A percentile compares a stretch with the other conserved stretches of the same genome.
These are phyloP conservation scores for Mortierella sp. DNA, from an alignment of 371 early-diverging fungal species.

Conservation along the genomic window DNA sequence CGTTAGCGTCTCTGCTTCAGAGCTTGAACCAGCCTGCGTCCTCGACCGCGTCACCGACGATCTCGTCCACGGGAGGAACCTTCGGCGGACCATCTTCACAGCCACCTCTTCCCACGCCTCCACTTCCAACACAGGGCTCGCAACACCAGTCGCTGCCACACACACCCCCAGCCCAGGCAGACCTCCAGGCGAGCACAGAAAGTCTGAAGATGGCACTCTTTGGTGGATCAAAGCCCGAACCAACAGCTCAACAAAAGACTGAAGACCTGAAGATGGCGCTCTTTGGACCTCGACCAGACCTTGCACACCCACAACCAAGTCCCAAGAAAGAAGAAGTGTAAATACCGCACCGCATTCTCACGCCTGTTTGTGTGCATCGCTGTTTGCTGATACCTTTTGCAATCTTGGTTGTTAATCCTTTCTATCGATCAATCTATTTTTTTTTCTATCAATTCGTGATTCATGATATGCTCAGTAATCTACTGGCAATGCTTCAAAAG, in stretches of 20 bases:
- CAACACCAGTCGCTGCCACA: constrained; percentile 27
- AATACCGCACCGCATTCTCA: neutral
- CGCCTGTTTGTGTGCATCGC: too few relatives aligned
- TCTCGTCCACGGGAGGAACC: constrained; percentile 16
- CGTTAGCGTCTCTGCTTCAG: constrained; percentile 39
- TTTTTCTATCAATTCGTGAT: neutral
- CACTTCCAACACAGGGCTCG: constrained; percentile 1
- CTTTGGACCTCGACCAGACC: constrained; percentile 42
- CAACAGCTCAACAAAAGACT: constrained; percentile 40
- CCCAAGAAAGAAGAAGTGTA: constrained; percentile 51
- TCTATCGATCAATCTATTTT: neutral
- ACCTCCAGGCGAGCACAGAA: constrained; percentile 50
- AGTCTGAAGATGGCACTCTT: constrained; percentile 53
- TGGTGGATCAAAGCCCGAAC: constrained; percentile 42
- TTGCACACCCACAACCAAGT: constrained; percentile 34
- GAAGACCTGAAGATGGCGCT: constrained; percentile 48
- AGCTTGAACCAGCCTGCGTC: constrained; percentile 42
- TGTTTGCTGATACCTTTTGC: neutral
- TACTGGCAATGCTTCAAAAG: constrained; percentile 44
- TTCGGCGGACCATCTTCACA: constrained; percentile 12
- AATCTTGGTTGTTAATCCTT: neutral
- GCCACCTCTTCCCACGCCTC: constrained; percentile 15
- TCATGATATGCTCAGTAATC: constrained; percentile 13
- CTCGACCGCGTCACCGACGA: constrained; percentile 20
- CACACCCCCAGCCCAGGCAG: constrained; percentile 22